A percentile compares a stretch with the other conserved stretches of the same genome.
Conservation (phyloP, 805 yeast genomes). For the Hanseniaspora lachancei region DNA sequence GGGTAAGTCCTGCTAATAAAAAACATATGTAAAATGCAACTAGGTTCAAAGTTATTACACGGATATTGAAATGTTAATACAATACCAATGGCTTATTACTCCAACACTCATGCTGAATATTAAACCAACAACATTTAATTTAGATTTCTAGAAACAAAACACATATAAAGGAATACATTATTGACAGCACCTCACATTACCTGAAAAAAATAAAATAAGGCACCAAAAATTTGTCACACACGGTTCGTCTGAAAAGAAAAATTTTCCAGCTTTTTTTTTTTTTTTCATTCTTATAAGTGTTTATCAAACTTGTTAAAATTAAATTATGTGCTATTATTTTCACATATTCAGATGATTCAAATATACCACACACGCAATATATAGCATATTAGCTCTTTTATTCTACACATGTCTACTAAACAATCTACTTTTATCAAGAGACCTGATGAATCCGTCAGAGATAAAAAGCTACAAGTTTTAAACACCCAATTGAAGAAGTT, state of each 20-base stretch:
- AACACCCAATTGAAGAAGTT: constrained; percentile 51
- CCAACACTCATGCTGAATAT: too few species aligned
- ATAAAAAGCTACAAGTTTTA: constrained; percentile 41
- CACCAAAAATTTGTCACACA: too few species aligned
- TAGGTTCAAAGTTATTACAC: too few species aligned
- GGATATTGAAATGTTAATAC: too few species aligned
- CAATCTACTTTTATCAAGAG: constrained; percentile 41
- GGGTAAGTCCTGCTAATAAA: too few species aligned
- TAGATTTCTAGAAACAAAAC: not conserved
- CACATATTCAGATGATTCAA: not conserved
- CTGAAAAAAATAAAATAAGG: too few species aligned
- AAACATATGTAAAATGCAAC: too few species aligned
- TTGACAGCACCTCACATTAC: not conserved
- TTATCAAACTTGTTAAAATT: not conserved
- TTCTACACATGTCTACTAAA: constrained; percentile 15
- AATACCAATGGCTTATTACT: too few species aligned
- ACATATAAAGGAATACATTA: not conserved
- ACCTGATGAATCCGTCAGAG: constrained; percentile 58
- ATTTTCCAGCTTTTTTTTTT: not conserved
- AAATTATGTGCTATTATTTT: not conserved
- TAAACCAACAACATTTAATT: too few species aligned
- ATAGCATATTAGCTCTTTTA: not conserved
- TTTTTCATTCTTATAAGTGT: not conserved
- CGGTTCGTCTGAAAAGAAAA: too few species aligned
- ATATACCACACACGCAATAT: not conserved